Evolutionary conservation across 129 eudicot species (phyloP).

Genomic region (sunflower (Helianthus annuus)): HanXRQr2.0-SUNRISE NC_035438.2:142580697-142581196

Average conservation of each 20-base stretch:
- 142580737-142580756: no score
- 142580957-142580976: slow-evolving; percentile 98
- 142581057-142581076: slow-evolving; percentile 7
- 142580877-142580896: not conserved
- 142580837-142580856: not conserved
- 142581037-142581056: slow-evolving; percentile 8
- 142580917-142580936: slow-evolving; percentile 99
- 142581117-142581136: slow-evolving; percentile 57
- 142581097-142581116: not conserved
- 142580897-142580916: slow-evolving; percentile 73
- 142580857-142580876: slow-evolving; percentile 10
- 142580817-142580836: no score
- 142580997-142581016: slow-evolving; percentile 90
- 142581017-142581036: slow-evolving; percentile 47
- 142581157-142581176: slow-evolving; percentile 93
- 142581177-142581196: slow-evolving; percentile 36
- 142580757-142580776: no score
- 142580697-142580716: no score
- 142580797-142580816: no score
- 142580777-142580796: no score
- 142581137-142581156: slow-evolving; percentile 98
- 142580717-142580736: no score
- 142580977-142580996: slow-evolving; percentile 95
- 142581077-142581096: not conserved
- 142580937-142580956: slow-evolving; percentile 93